phyloP scores from a whole-genome alignment of 352 stramenopile genomes.

The Stramenopiles sp. region DNA sequence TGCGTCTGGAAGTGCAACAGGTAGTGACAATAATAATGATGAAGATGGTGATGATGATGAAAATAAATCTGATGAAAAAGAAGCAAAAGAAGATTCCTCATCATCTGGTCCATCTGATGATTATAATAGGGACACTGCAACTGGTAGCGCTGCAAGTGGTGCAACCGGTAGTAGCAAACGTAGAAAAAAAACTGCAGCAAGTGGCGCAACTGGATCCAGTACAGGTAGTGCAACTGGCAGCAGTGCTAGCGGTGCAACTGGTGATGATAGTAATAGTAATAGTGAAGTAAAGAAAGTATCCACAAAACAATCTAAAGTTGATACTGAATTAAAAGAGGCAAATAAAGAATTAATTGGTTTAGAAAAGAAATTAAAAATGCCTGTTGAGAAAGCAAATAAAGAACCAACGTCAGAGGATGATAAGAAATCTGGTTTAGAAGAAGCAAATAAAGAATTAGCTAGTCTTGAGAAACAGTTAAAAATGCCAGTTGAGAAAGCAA shows the following conservation, averaged over 20 bases:
- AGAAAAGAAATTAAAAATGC: background rate
- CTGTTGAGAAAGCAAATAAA: background rate
- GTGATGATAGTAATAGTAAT: background rate
- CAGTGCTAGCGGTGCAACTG: background rate
- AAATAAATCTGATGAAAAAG: background rate
- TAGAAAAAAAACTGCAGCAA: too few relatives aligned
- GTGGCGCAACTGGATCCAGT: background rate
- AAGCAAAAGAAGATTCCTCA: background rate
- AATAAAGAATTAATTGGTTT: background rate
- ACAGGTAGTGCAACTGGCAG: too few relatives aligned
- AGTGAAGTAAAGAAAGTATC: background rate
- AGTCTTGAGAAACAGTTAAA: background rate
- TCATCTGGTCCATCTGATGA: too few relatives aligned
- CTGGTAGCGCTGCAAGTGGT: background rate
- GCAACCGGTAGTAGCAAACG: too few relatives aligned
- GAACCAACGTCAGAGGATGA: too few relatives aligned
- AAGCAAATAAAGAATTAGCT: background rate
- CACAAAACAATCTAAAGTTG: background rate
- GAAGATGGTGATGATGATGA: background rate
- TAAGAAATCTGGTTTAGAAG: background rate
- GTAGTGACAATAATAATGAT: too few relatives aligned
- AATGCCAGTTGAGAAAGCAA: background rate
- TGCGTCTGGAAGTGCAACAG: too few relatives aligned
- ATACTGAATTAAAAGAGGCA: background rate
- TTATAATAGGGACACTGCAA: background rate